A percentile compares a stretch with the other conserved stretches of the same genome.
Evolutionary conservation across 148 eudicot genomes (phyloP).

Genomic region (Chenopodium suecicum): DNA sequence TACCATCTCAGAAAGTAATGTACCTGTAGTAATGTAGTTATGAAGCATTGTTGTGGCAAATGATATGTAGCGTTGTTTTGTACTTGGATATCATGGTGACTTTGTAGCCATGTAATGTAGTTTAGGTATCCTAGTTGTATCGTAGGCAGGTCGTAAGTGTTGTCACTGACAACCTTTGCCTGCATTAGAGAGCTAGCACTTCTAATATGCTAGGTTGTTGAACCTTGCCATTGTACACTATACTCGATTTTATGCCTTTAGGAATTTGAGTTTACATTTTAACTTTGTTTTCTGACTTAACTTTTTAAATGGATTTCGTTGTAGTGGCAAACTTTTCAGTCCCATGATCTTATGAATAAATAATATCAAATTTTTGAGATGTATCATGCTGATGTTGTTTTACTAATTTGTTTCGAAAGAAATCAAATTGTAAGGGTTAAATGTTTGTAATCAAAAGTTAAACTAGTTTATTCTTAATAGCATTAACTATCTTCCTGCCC

Average conservation of each 20-base stretch:
- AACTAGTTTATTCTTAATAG: too few species aligned
- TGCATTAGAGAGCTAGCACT: conserved; percentile 13
- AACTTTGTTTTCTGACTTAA: not conserved
- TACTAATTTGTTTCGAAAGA: too few species aligned
- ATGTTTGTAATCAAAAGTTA: too few species aligned
- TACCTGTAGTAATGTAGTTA: not conserved
- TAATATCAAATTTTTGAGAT: not conserved
- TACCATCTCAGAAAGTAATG: conserved; percentile 3
- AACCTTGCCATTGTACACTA: not conserved
- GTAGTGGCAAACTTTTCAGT: not conserved
- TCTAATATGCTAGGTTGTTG: not conserved
- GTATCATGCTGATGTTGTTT: not conserved
- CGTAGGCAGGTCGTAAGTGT: conserved; percentile 9
- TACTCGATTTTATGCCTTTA: not conserved
- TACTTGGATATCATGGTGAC: conserved; percentile 6
- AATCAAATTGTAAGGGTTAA: too few species aligned
- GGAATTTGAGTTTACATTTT: not conserved
- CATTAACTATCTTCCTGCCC: too few species aligned
- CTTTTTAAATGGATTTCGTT: not conserved
- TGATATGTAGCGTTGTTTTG: not conserved
- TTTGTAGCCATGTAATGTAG: conserved; percentile 15
- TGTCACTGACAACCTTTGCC: conserved; percentile 16
- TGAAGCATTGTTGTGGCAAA: conserved; percentile 15
- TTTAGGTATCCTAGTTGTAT: conserved; percentile 1
- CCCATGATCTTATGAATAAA: not conserved